A percentile compares a stretch with the other conserved stretches of the same genome.
Evolutionary conservation across 2,329 filamentous ascomycete genomes (phyloP).

Genomic region (Nigrospora sphaerica): DNA sequence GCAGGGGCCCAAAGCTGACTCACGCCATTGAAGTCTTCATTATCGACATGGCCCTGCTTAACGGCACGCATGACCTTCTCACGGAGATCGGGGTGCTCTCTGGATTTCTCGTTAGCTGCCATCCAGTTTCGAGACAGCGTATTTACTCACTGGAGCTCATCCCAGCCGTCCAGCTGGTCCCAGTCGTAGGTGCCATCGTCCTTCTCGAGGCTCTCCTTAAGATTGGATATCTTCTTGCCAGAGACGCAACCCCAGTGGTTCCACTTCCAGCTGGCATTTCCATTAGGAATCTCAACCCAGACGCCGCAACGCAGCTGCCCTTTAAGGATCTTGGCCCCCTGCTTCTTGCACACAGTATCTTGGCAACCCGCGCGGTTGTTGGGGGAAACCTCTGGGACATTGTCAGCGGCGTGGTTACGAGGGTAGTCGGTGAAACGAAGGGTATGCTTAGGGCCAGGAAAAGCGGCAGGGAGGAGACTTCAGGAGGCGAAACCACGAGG

Average conservation of each 20-base stretch:
- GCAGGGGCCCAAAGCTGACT: conserved; percentile 25
- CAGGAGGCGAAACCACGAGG: too few relatives aligned
- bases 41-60: conserved; percentile 70
- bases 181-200: conserved; percentile 47
- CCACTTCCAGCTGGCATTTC: conserved; percentile 64
- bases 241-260: conserved; percentile 93
- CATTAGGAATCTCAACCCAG: conserved; percentile 55
- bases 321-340: conserved; percentile 64
- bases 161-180: conserved; percentile 70
- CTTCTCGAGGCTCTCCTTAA: conserved; percentile 49
- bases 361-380: conserved; percentile 70
- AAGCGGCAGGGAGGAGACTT: too few relatives aligned
- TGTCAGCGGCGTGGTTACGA: conserved; percentile 8
- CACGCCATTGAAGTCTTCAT: conserved; percentile 86
- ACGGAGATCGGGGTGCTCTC: conserved; percentile 52
- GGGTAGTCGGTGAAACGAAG: neutral
- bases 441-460: too few relatives aligned
- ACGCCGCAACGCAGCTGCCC: conserved; percentile 71
- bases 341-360: conserved; percentile 65
- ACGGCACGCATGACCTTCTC: conserved; percentile 69
- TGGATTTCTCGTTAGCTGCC: conserved; percentile 12
- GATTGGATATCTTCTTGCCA: conserved; percentile 61
- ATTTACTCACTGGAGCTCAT: conserved; percentile 53
- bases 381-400: conserved; percentile 57
- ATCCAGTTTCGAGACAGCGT: neutral